Evolutionary conservation across 192 early-diverging fungal species (phyloP).

Genomic region (Backusella circina): DNA sequence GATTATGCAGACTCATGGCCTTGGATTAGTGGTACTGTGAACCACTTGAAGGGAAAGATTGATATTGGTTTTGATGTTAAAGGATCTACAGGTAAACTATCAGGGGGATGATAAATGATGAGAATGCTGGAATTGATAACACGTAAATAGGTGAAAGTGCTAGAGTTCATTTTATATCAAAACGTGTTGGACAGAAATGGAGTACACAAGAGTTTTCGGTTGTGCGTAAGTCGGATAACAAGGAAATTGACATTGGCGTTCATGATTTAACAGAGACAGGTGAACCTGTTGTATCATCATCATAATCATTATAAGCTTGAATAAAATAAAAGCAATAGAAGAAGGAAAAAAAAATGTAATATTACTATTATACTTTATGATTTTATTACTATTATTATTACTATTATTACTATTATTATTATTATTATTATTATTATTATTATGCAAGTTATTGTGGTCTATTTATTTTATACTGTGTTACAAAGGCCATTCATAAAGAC

Average conservation of each 20-base stretch:
- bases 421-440: not conserved
- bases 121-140: not conserved
- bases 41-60: constrained; percentile 57
- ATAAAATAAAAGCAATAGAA: not conserved
- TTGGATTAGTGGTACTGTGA: constrained; percentile 61
- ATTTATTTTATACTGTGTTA: constrained; percentile 3
- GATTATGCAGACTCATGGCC: constrained; percentile 53
- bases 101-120: not conserved
- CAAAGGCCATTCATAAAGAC: constrained; percentile 39
- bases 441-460: not conserved
- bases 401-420: not conserved
- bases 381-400: not conserved
- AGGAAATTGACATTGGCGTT: constrained; percentile 20
- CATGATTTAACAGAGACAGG: constrained; percentile 22
- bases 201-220: constrained; percentile 41
- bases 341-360: not conserved
- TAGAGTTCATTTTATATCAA: constrained; percentile 39
- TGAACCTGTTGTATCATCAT: constrained; percentile 5
- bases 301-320: not conserved
- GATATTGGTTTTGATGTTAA: constrained; percentile 51
- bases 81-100: constrained; percentile 41
- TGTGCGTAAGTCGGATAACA: constrained; percentile 16
- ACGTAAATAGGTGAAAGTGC: constrained; percentile 20
- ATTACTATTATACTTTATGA: not conserved
- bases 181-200: constrained; percentile 34